Conservation (phyloP, 495 filamentous ascomycete species). For the Trichoderma gamsii region DNA sequence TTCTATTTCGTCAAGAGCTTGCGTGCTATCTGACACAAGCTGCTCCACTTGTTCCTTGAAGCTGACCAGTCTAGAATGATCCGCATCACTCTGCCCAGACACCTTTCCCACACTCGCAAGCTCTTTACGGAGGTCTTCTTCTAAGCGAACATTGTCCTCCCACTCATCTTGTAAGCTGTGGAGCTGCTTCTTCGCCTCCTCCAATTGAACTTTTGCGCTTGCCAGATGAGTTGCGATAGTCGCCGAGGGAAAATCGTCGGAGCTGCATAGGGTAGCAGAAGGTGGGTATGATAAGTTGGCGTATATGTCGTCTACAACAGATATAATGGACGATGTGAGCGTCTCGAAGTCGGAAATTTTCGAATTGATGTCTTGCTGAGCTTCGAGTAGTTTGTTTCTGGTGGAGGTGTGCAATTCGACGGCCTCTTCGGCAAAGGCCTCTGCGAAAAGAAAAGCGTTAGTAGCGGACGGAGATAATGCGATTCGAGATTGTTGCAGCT, state of each 20-base stretch:
- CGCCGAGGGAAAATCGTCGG: neutral
- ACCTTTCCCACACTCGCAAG: neutral
- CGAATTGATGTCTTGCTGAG: neutral
- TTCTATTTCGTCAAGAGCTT: conserved; percentile 1
- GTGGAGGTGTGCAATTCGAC: neutral
- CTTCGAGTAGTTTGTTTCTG: neutral
- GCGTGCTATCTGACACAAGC: neutral
- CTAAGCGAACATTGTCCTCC: neutral
- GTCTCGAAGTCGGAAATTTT: neutral
- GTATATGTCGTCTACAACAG: neutral
- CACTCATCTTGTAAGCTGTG: neutral
- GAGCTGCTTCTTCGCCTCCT: neutral
- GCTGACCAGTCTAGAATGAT: neutral
- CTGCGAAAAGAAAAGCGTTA: neutral
- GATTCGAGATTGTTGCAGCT: neutral
- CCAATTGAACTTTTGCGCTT: neutral
- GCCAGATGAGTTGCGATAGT: neutral
- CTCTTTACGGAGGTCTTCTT: neutral
- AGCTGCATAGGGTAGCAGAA: neutral
- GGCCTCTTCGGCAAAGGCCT: neutral
- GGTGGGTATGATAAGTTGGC: neutral
- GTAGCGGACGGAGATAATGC: neutral
- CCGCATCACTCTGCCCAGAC: neutral
- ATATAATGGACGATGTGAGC: neutral
- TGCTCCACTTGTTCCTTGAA: neutral